Conservation (phyloP, 345 rosid genomes). For the Reutealis trisperma region DNA sequence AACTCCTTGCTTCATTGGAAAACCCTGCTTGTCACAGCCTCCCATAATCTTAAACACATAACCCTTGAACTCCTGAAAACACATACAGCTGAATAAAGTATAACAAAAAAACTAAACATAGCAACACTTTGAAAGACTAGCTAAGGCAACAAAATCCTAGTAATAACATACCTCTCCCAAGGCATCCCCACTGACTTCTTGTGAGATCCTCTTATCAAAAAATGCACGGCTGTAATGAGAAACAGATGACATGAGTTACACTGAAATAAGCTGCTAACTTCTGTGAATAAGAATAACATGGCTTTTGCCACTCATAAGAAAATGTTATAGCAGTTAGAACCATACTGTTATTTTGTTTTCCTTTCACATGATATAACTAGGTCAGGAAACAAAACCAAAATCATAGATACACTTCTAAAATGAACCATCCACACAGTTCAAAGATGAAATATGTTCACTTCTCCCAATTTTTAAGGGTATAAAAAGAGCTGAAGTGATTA, state of each 20-base stretch:
- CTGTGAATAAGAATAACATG: too few relatives aligned
- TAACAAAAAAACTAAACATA: neutral
- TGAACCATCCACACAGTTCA: neutral
- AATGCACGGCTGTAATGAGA: conserved; percentile 52
- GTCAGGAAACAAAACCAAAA: neutral
- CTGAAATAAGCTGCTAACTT: neutral
- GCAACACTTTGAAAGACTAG: neutral
- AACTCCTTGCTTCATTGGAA: conserved; percentile 96
- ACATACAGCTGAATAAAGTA: neutral
- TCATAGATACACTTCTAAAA: neutral
- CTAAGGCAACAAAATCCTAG: neutral
- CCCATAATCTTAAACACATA: conserved; percentile 90
- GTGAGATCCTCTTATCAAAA: conserved; percentile 73
- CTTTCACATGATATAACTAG: neutral
- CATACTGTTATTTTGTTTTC: too few relatives aligned
- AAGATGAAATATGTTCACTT: neutral
- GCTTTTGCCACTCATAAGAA: too few relatives aligned
- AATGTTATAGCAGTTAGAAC: neutral
- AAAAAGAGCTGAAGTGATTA: too few relatives aligned
- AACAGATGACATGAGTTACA: neutral
- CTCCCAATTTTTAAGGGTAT: neutral
- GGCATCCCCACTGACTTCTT: conserved; percentile 80
- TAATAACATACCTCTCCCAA: conserved; percentile 54
- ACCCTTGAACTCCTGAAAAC: conserved; percentile 76
- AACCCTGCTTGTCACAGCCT: conserved; percentile 95